Evolutionary conservation across 78 protist genomes (phyloP), one percentile per base, ranked within the genome.

Genomic region (Dictyostelium citrinum): DNA sequence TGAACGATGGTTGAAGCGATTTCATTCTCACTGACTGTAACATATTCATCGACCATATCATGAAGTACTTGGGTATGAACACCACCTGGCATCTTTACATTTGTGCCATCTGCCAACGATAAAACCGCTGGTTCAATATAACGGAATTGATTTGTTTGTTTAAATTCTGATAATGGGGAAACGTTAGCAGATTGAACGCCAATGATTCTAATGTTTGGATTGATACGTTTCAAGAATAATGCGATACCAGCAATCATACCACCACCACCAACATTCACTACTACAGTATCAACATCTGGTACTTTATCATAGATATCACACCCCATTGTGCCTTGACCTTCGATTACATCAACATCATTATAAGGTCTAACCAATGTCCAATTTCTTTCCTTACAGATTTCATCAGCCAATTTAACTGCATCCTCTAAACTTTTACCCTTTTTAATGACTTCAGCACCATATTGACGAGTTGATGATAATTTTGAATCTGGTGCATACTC

Each of bases 251-350:
- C 95, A 76, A 91, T 96, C 82, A 96, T 77, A 77, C 97, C 97
- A 43, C 97, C 97, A 70, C 97, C 97, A 35, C 97, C 97, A n/a
- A 96, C 96, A 75, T 90, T 90, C 20, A 96, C 97, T 12, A 96
- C 35, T 8, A 96, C 92, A 8, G 96, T 88, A 58, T 96, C 97
- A 16, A 96, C 95, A 35, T 90, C 88, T 58, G 91, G 93, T 5
- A 88, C 82, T 27, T 90, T 84, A 20, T 90, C 95, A 27, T 80
- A 90, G 60, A 95, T 86, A 49, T 90, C 95, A 75, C 90, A 79
- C 14, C 96, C 96, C 90, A 95, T 90, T 45, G 96, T 95, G n/a
- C 96, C 96, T 68, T 85, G 93, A 46, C 97, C 97, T 76, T 96
- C 97, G 45, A 96, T 93, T 3, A 96, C 97, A 64, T 79, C 95